phyloP scores from a whole-genome alignment of 2,329 filamentous ascomycete species.

The Aspergillus quadricinctus region DNA sequence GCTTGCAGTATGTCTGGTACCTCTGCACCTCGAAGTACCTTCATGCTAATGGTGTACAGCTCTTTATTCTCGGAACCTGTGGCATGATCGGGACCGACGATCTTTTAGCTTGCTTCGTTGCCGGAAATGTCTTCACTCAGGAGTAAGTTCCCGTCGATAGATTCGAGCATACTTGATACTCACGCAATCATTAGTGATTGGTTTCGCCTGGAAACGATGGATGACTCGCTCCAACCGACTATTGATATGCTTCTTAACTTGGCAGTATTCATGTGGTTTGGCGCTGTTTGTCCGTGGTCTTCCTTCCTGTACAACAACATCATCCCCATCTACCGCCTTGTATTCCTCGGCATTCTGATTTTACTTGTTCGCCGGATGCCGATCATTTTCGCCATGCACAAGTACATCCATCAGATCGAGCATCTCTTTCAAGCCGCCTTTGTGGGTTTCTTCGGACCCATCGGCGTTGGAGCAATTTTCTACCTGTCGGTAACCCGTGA shows the following conservation, averaged over 20 bases:
- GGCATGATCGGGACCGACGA: slow-evolving; percentile 86
- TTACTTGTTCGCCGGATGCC: slow-evolving; percentile 74
- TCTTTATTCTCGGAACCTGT: slow-evolving; percentile 83
- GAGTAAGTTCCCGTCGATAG: slow-evolving; percentile 48
- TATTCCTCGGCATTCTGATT: slow-evolving; percentile 70
- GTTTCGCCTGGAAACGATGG: slow-evolving; percentile 83
- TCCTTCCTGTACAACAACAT: slow-evolving; percentile 64
- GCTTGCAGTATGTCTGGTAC: slow-evolving; percentile 56
- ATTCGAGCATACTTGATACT: background rate
- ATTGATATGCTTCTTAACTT: slow-evolving; percentile 94
- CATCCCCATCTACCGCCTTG: slow-evolving; percentile 68
- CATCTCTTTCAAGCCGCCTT: slow-evolving; percentile 71
- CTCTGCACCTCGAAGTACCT: background rate
- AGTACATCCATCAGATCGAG: slow-evolving; percentile 74
- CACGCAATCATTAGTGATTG: slow-evolving; percentile 59
- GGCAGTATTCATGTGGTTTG: slow-evolving; percentile 85
- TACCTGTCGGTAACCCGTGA: slow-evolving; percentile 80
- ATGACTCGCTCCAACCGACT: slow-evolving; percentile 89
- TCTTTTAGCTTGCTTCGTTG: slow-evolving; percentile 86
- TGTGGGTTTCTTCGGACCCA: slow-evolving; percentile 89
- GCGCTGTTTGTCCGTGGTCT: slow-evolving; percentile 77
- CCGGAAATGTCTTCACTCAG: slow-evolving; percentile 86
- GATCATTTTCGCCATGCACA: slow-evolving; percentile 68
- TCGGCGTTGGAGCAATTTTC: slow-evolving; percentile 85
- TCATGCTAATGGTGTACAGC: slow-evolving; percentile 30